These are phyloP conservation scores for Mollisia scopiformis DNA, from an alignment of 2,329 filamentous ascomycete genomes.

Conservation along the genomic window DNA sequence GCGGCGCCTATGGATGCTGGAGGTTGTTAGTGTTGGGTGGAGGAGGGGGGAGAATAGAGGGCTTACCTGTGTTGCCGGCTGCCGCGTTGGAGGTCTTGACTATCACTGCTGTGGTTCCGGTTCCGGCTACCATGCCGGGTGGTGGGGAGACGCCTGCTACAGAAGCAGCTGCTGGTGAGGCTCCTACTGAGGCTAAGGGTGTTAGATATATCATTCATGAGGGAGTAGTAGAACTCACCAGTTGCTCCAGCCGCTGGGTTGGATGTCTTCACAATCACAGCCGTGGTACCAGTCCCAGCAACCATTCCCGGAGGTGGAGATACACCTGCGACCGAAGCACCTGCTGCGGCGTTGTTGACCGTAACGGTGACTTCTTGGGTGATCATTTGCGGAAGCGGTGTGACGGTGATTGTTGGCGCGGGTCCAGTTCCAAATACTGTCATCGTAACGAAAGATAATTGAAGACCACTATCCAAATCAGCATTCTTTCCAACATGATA, in stretches of 20 bases:
- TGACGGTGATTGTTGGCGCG: slow-evolving; percentile 42
- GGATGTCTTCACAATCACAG: slow-evolving; percentile 8
- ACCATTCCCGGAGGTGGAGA: slow-evolving; percentile 5
- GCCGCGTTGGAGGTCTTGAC: slow-evolving; percentile 10
- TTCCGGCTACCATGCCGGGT: slow-evolving; percentile 4
- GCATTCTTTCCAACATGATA: not conserved
- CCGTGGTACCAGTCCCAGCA: slow-evolving; percentile 3
- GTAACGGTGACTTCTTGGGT: slow-evolving; percentile 25
- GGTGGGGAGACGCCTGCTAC: slow-evolving; percentile 11
- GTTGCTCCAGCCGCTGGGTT: not conserved
- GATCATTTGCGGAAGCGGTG: slow-evolving; percentile 34
- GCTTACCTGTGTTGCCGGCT: slow-evolving; percentile 2
- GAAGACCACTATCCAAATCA: slow-evolving; percentile 20
- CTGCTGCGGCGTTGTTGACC: slow-evolving; percentile 5
- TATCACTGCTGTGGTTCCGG: slow-evolving; percentile 1
- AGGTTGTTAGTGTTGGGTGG: not conserved
- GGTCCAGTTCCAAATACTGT: slow-evolving; percentile 39
- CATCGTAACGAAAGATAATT: slow-evolving; percentile 42
- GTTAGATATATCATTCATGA: no score
- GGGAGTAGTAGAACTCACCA: slow-evolving; percentile 3
- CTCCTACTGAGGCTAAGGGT: no score
- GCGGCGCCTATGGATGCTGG: slow-evolving; percentile 5
- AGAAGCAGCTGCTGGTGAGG: slow-evolving; percentile 11
- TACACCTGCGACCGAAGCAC: not conserved
- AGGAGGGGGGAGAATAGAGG: not conserved